Percentiles rank a stretch among this genome's conserved stretches.
These are phyloP conservation scores for Brasenia schreberi DNA, from an alignment of 164 flowering plant species.

Conservation along the genomic window DNA sequence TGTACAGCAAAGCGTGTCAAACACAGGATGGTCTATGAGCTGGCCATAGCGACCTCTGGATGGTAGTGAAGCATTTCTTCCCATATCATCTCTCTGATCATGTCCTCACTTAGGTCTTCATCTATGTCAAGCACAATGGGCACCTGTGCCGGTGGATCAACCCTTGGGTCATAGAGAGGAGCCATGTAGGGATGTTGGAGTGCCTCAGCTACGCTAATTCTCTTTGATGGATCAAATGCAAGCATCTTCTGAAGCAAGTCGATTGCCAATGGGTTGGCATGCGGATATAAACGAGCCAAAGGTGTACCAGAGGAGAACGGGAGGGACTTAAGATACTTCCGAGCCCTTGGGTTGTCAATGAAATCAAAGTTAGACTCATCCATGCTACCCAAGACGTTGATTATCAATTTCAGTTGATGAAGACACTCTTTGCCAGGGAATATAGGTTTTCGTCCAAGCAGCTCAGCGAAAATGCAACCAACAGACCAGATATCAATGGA, in stretches of 20 bases:
- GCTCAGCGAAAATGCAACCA: conserved; percentile 93
- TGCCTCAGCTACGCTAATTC: conserved; percentile 77
- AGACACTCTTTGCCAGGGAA: conserved; percentile 92
- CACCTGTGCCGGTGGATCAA: conserved; percentile 60
- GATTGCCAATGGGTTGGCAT: conserved; percentile 66
- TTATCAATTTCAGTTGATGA: conserved; percentile 76
- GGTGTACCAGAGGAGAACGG: conserved; percentile 47
- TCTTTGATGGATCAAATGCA: conserved; percentile 79
- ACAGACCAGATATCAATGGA: conserved; percentile 97
- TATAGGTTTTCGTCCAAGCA: conserved; percentile 79
- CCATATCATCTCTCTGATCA: conserved; percentile 89
- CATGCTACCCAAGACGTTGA: conserved; percentile 77
- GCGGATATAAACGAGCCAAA: conserved; percentile 53
- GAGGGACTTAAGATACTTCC: conserved; percentile 52
- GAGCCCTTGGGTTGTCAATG: conserved; percentile 77
- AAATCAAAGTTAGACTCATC: conserved; percentile 58
- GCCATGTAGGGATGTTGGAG: conserved; percentile 89
- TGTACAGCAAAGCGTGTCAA: neutral
- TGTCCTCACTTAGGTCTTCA: conserved; percentile 63
- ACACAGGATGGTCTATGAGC: conserved; percentile 14
- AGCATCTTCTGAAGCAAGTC: conserved; percentile 78
- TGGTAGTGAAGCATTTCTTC: conserved; percentile 75
- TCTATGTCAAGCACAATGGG: conserved; percentile 70
- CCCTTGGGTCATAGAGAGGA: conserved; percentile 46
- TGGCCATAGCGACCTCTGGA: conserved; percentile 43